Base-by-base conservation (phyloP, 257 asterid species). In the Perilla frutescens region DNA sequence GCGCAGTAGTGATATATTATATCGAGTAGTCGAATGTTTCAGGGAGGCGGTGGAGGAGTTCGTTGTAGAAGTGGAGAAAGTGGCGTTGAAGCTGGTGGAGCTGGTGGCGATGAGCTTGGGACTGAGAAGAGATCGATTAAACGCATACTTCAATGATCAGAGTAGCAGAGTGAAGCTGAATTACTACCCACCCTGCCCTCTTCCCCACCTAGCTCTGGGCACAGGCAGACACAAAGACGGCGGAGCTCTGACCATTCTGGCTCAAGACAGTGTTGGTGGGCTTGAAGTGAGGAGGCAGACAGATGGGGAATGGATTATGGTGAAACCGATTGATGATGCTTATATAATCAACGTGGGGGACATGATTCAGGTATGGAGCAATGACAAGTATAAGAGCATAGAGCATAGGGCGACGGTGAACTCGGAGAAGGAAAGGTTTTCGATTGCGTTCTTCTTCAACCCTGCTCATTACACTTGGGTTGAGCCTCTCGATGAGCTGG, bases 261-360 rank as follows among this genome's bases (percentile, higher is more conserved):
- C 81, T 69, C 96, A 90, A 51, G 96, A 90, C 55, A 74, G 77
- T 1, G 87, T 87, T 8, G 96, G 90, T 0, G 97, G 97, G 10
- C 92, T 89, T 20, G 81, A 91, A 77, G 92, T 91, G 15, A 91
- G 75, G 83, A 75, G 96, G 62, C 86, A 87, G 77, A 66, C 77
- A 0, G 93, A 89, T 37, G 96, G 91, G 14, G 86, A 87, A 36
- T 91, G 97, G 97, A 69, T 89, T 59, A 74, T 71, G 41, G 97
- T 87, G 73, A 83, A 81, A 64, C 97, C 97, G 31, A 78, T 79
- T 60, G 91, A 80, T n/a, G 49, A 82, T 77, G 91, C 97, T 62
- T 90, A 76, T 53, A 88, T 87, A 67, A 76, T 90, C 57, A 90
- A 87, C 36, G 85, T 88, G 36, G 97, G 91, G 8, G 97, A 90